phyloP scores from a whole-genome alignment of 192 early-diverging fungal species.

The Coemansia sp. region DNA sequence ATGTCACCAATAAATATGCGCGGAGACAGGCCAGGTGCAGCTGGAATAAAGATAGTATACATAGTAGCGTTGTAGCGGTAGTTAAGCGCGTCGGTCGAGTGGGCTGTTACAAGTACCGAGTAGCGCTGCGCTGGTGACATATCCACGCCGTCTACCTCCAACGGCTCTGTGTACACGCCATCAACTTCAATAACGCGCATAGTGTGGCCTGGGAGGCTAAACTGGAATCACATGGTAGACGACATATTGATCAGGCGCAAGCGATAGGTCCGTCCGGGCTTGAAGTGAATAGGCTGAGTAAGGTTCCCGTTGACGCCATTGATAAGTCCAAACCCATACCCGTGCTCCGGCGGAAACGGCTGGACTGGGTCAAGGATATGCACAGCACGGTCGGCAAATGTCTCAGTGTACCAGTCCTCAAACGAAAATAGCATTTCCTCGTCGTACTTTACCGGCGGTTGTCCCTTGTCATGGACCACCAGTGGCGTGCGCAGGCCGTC shows the following conservation, averaged over 20 bases:
- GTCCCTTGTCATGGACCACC: slow-evolving; percentile 57
- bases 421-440: slow-evolving; percentile 60
- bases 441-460: slow-evolving; percentile 58
- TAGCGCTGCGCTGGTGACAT: slow-evolving; percentile 71
- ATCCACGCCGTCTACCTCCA: slow-evolving; percentile 52
- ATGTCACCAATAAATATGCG: slow-evolving; percentile 56
- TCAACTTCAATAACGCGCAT: slow-evolving; percentile 77
- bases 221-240: slow-evolving; percentile 60
- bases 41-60: slow-evolving; percentile 55
- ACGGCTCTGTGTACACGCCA: slow-evolving; percentile 59
- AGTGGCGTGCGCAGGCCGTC: slow-evolving; percentile 72
- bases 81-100: slow-evolving; percentile 55
- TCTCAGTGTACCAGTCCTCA: slow-evolving; percentile 66
- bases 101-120: slow-evolving; percentile 74
- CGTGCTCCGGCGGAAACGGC: slow-evolving; percentile 57
- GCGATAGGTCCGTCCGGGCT: slow-evolving; percentile 71
- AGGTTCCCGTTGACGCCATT: slow-evolving; percentile 47
- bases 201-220: slow-evolving; percentile 70
- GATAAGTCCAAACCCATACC: slow-evolving; percentile 47
- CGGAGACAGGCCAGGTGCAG: slow-evolving; percentile 18
- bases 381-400: slow-evolving; percentile 49
- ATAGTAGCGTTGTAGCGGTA: slow-evolving; percentile 61
- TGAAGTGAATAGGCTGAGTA: slow-evolving; percentile 56
- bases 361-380: slow-evolving; percentile 49
- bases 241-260: slow-evolving; percentile 75